Conservation (phyloP, 2,329 filamentous ascomycete species). For the Scedosporium boydii region DNA sequence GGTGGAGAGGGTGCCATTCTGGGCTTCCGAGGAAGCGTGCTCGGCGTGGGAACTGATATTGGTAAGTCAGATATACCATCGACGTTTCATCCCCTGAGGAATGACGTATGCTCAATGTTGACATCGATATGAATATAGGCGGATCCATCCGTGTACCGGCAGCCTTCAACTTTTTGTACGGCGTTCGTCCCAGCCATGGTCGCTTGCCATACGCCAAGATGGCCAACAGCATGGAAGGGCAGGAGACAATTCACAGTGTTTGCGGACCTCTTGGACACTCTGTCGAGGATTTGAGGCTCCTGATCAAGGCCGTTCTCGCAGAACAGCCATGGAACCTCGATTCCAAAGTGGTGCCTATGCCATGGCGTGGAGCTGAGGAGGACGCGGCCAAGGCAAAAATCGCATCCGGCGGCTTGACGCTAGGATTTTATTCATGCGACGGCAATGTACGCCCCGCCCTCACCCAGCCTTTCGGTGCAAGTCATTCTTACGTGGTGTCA, state of each 20-base stretch:
- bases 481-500: not conserved
- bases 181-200: constrained; percentile 12
- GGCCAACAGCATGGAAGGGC: constrained; percentile 10
- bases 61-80: constrained; percentile 11
- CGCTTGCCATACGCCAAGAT: constrained; percentile 11
- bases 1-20: constrained; percentile 43
- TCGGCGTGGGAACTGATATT: constrained; percentile 33
- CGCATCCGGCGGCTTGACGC: constrained; percentile 13
- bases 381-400: constrained; percentile 17
- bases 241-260: constrained; percentile 22
- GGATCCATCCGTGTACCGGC: constrained; percentile 17
- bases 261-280: constrained; percentile 29
- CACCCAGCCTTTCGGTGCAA: not conserved
- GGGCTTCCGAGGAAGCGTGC: constrained; percentile 28
- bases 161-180: constrained; percentile 15
- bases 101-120: not conserved
- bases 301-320: constrained; percentile 27
- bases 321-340: constrained; percentile 33
- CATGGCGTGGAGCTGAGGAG: constrained; percentile 13
- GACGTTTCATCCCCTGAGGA: not conserved
- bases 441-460: constrained; percentile 18
- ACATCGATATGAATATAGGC: constrained; percentile 7
- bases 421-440: constrained; percentile 25
- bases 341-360: constrained; percentile 6
- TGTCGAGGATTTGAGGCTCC: constrained; percentile 26